These are phyloP conservation scores for Suhomyces emberorum DNA, from an alignment of 805 yeast genomes.

Conservation along the genomic window DNA sequence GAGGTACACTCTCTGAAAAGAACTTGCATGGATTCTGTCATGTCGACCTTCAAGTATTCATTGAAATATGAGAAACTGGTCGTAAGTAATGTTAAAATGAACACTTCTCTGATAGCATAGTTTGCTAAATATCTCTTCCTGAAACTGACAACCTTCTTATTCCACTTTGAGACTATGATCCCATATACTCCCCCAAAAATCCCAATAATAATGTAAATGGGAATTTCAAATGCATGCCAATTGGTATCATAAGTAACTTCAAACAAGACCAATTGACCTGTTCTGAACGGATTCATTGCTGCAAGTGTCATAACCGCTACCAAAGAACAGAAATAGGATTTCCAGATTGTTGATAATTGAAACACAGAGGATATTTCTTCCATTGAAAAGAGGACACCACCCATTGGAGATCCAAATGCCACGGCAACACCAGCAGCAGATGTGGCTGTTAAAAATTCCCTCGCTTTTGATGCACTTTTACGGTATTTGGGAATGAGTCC, in stretches of 20 bases:
- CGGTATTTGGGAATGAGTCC: constrained; percentile 45
- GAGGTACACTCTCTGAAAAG: constrained; percentile 78
- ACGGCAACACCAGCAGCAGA: constrained; percentile 99
- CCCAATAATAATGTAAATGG: constrained; percentile 76
- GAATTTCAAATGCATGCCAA: constrained; percentile 86
- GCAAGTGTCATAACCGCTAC: constrained; percentile 82
- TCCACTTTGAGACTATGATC: constrained; percentile 67
- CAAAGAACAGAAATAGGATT: constrained; percentile 85
- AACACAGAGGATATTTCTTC: constrained; percentile 84
- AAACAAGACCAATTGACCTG: constrained; percentile 91
- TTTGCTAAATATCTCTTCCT: constrained; percentile 63
- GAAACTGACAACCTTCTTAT: constrained; percentile 72
- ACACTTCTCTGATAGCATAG: constrained; percentile 68
- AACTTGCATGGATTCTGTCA: constrained; percentile 93
- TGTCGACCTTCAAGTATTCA: constrained; percentile 75
- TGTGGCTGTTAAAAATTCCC: constrained; percentile 79
- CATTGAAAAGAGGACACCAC: constrained; percentile 89
- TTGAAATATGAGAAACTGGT: constrained; percentile 80
- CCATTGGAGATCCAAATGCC: constrained; percentile 95
- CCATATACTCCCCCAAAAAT: constrained; percentile 92
- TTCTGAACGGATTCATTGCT: constrained; percentile 83
- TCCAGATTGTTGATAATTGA: constrained; percentile 80
- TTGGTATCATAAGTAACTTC: constrained; percentile 82
- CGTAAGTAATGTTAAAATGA: constrained; percentile 62
- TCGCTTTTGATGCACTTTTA: constrained; percentile 42